Evolutionary conservation across 805 yeast species (phyloP).

Genomic region (Saccharomyces eubayanus): DNA sequence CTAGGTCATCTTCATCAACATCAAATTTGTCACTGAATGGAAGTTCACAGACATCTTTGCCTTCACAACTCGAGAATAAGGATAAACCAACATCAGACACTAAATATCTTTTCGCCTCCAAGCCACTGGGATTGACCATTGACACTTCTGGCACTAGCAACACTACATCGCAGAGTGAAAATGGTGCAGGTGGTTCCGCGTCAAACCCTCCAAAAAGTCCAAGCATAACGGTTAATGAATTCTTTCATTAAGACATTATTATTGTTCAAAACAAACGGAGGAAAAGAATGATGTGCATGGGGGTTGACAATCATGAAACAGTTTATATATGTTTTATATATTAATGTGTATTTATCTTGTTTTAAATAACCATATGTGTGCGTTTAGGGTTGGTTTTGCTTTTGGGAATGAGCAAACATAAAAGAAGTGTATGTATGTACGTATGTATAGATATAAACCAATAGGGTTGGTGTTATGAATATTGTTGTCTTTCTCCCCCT

Average conservation of each 20-base stretch:
- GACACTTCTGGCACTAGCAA: not conserved
- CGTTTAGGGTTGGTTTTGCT: not conserved
- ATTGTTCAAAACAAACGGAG: not conserved
- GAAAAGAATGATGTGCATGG: not conserved
- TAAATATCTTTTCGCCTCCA: conserved; percentile 5
- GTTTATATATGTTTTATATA: conserved; percentile 3
- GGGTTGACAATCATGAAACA: not conserved
- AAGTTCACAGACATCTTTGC: not conserved
- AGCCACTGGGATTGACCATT: not conserved
- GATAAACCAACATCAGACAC: conserved; percentile 1
- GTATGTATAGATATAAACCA: not conserved
- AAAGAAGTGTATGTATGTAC: not conserved
- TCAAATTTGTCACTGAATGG: conserved; percentile 1
- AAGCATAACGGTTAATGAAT: conserved; percentile 11
- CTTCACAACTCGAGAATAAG: not conserved
- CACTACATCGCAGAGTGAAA: not conserved
- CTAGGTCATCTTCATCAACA: not conserved
- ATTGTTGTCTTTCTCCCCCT: not conserved
- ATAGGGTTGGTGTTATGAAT: not conserved
- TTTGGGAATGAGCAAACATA: not conserved
- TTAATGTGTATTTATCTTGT: conserved; percentile 1
- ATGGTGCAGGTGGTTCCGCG: not conserved
- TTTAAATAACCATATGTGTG: not conserved
- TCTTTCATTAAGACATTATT: conserved; percentile 6
- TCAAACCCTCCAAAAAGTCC: conserved; percentile 13